Percentiles rank a stretch among this genome's conserved stretches.
phyloP scores from a whole-genome alignment of 805 yeast genomes.

The Torulaspora indica region DNA sequence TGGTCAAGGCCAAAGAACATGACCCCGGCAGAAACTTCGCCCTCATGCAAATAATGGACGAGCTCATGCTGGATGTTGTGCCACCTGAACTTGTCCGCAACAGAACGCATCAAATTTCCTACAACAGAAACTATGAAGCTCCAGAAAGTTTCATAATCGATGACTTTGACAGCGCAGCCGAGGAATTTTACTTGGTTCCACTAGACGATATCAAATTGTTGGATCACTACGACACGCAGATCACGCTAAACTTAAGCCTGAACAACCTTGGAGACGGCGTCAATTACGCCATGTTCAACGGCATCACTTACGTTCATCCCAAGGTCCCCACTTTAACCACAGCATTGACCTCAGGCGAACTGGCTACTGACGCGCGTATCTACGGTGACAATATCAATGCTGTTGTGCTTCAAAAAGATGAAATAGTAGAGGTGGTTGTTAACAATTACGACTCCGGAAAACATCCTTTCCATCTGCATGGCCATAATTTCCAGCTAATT shows the following conservation, averaged over 20 bases:
- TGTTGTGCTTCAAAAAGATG: constrained; percentile 53
- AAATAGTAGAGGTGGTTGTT: constrained; percentile 68
- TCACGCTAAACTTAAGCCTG: constrained; percentile 58
- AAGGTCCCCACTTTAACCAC: constrained; percentile 67
- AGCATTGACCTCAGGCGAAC: constrained; percentile 55
- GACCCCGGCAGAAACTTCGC: constrained; percentile 47
- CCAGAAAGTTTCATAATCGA: constrained; percentile 30
- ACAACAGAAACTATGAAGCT: constrained; percentile 37
- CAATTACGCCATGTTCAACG: constrained; percentile 72
- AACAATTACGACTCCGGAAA: constrained; percentile 77
- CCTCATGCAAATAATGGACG: constrained; percentile 58
- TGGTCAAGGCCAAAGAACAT: constrained; percentile 51
- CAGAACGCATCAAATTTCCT: constrained; percentile 52
- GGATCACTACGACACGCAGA: constrained; percentile 58
- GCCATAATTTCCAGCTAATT: constrained; percentile 63
- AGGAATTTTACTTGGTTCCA: constrained; percentile 39
- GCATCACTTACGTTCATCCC: constrained; percentile 59
- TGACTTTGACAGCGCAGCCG: constrained; percentile 22
- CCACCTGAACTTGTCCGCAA: constrained; percentile 55
- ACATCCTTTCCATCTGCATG: constrained; percentile 77
- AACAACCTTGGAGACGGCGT: constrained; percentile 68
- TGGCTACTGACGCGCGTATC: constrained; percentile 52
- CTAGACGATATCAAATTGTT: constrained; percentile 45
- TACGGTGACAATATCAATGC: constrained; percentile 72
- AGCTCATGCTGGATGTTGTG: constrained; percentile 62